Evolutionary conservation across 192 early-diverging fungal species (phyloP).

Genomic region (Phlyctochytrium arcticum): DNA sequence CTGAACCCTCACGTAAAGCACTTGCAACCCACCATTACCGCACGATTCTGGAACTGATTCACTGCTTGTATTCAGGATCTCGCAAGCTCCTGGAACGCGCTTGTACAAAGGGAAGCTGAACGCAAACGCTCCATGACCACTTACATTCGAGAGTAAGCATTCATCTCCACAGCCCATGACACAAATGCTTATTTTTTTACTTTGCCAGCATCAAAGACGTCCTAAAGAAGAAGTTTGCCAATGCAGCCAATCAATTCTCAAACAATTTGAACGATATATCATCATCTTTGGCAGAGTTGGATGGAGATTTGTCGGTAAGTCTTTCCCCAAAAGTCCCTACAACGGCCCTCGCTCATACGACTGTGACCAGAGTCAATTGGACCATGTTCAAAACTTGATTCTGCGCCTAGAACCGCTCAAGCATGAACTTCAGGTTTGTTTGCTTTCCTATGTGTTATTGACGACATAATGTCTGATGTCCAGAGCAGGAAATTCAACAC

Average conservation of each 20-base stretch:
- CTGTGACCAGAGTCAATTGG: conserved; percentile 49
- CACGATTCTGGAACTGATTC: not conserved
- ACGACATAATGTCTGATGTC: not conserved
- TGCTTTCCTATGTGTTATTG: conserved; percentile 42
- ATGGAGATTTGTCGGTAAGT: conserved; percentile 74
- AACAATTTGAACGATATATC: conserved; percentile 68
- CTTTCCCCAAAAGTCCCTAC: not conserved
- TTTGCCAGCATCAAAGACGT: conserved; percentile 78
- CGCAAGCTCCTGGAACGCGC: conserved; percentile 71
- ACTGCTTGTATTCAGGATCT: conserved; percentile 55
- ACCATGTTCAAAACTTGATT: conserved; percentile 57
- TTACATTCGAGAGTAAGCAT: conserved; percentile 72
- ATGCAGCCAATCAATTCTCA: conserved; percentile 79
- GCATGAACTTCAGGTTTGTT: conserved; percentile 14
- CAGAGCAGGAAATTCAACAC: conserved; percentile 53
- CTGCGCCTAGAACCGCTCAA: conserved; percentile 32
- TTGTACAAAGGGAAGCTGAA: conserved; percentile 68
- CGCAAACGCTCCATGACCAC: conserved; percentile 79
- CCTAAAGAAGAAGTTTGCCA: conserved; percentile 73
- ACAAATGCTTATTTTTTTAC: not conserved
- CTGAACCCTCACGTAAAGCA: conserved; percentile 53
- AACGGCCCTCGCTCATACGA: not conserved
- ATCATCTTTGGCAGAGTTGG: conserved; percentile 56
- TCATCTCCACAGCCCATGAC: not conserved
- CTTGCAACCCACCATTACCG: not conserved